These are phyloP conservation scores for Mucor circinelloides DNA, from an alignment of 371 early-diverging fungal species.

Conservation along the genomic window DNA sequence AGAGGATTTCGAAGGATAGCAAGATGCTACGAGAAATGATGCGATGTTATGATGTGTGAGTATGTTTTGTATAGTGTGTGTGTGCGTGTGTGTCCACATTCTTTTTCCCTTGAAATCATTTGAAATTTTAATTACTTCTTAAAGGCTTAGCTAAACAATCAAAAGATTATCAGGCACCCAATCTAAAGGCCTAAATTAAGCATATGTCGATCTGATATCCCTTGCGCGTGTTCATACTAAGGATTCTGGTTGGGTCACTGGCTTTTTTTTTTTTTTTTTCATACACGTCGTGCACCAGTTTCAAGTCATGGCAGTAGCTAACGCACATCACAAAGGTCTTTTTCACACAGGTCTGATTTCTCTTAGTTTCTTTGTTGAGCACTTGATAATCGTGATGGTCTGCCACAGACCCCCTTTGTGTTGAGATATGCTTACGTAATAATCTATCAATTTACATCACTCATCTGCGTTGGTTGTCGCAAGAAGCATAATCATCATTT, in stretches of 20 bases:
- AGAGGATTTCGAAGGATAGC: background rate
- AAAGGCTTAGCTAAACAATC: conserved; percentile 6
- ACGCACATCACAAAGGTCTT: background rate
- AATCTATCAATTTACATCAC: too few relatives aligned
- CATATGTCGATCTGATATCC: conserved; percentile 16
- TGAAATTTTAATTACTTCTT: background rate
- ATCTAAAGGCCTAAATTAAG: conserved; percentile 8
- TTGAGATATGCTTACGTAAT: too few relatives aligned
- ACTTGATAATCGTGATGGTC: too few relatives aligned
- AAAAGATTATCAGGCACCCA: conserved; percentile 1
- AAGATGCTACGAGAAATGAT: background rate
- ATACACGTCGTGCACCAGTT: background rate
- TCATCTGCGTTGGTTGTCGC: too few relatives aligned
- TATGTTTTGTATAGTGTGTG: background rate
- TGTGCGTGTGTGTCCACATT: background rate
- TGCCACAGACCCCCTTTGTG: too few relatives aligned
- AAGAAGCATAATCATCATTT: background rate
- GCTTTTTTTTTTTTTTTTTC: conserved; percentile 1
- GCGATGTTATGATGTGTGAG: background rate
- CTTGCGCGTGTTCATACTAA: conserved; percentile 6
- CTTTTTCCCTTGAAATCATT: conserved; percentile 5
- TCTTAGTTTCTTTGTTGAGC: background rate
- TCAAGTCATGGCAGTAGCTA: background rate
- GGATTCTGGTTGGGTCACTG: conserved; percentile 12
- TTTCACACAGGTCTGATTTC: background rate